Evolutionary conservation across 768 basidiomycete genomes (phyloP).

Genomic region (Pulveroboletus sp.): DNA sequence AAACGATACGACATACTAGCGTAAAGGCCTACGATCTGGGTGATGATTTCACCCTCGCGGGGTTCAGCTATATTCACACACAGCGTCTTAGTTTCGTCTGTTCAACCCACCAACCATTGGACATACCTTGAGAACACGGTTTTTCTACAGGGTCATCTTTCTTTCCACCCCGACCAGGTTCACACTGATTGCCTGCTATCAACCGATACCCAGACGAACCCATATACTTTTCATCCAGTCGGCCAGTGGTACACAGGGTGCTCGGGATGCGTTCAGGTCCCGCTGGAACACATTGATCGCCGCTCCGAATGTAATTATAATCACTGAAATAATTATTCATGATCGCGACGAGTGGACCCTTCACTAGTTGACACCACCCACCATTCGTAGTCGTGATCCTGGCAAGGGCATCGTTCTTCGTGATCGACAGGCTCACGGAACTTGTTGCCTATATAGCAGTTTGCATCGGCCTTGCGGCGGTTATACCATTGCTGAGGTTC

Average conservation of each 20-base stretch:
- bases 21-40: slow-evolving; percentile 56
- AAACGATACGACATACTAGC: background rate
- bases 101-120: background rate
- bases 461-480: slow-evolving; percentile 73
- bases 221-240: slow-evolving; percentile 56
- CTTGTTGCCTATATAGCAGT: slow-evolving; percentile 90
- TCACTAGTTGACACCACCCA: slow-evolving; percentile 33
- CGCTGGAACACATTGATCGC: slow-evolving; percentile 69
- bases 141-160: slow-evolving; percentile 72
- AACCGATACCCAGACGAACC: slow-evolving; percentile 91
- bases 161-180: slow-evolving; percentile 45
- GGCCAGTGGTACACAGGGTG: slow-evolving; percentile 53
- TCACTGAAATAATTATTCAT: slow-evolving; percentile 47
- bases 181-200: slow-evolving; percentile 91
- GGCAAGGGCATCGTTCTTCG: slow-evolving; percentile 80
- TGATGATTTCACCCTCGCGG: slow-evolving; percentile 67
- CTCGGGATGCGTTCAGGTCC: slow-evolving; percentile 87
- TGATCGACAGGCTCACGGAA: slow-evolving; percentile 81
- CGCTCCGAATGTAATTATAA: slow-evolving; percentile 81
- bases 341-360: background rate
- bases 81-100: background rate
- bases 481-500: slow-evolving; percentile 84
- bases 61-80: slow-evolving; percentile 57
- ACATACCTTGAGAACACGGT: slow-evolving; percentile 69
- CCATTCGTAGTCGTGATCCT: slow-evolving; percentile 93